These are phyloP conservation scores for Calonectria hawksworthii DNA, from an alignment of 2,329 filamentous ascomycete species.

Conservation along the genomic window DNA sequence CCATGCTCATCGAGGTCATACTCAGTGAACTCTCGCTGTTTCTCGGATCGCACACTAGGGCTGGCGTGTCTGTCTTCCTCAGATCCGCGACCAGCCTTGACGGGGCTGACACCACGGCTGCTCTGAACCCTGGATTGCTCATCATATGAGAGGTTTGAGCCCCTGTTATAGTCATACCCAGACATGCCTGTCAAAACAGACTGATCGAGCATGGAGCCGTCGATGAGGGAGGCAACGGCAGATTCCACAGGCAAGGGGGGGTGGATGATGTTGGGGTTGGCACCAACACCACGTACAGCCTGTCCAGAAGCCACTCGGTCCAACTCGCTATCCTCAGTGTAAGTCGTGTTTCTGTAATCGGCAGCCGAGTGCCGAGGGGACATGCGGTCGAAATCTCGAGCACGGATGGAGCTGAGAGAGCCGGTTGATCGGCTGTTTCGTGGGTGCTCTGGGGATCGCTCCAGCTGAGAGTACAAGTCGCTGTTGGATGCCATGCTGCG, in stretches of 20 bases:
- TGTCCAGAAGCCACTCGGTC: conserved; percentile 75
- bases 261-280: conserved; percentile 83
- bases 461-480: conserved; percentile 74
- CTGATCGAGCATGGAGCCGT: conserved; percentile 78
- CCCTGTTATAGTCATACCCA: conserved; percentile 61
- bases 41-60: conserved; percentile 54
- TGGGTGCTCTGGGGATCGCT: conserved; percentile 61
- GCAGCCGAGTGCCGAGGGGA: conserved; percentile 66
- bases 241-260: conserved; percentile 84
- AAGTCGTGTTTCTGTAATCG: conserved; percentile 67
- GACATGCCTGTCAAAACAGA: conserved; percentile 78
- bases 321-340: conserved; percentile 68
- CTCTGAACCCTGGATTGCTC: conserved; percentile 49
- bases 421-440: conserved; percentile 52
- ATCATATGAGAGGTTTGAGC: conserved; percentile 50
- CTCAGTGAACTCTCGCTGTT: conserved; percentile 63
- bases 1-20: conserved; percentile 72
- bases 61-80: conserved; percentile 56
- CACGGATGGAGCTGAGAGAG: conserved; percentile 56
- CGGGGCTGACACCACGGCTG: conserved; percentile 55
- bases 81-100: conserved; percentile 58
- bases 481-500: conserved; percentile 62
- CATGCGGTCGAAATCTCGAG: conserved; percentile 68
- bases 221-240: conserved; percentile 86
- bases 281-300: conserved; percentile 77